Evolutionary conservation across 345 rosid species (phyloP).

Genomic region (Citropsis articulata): DNA sequence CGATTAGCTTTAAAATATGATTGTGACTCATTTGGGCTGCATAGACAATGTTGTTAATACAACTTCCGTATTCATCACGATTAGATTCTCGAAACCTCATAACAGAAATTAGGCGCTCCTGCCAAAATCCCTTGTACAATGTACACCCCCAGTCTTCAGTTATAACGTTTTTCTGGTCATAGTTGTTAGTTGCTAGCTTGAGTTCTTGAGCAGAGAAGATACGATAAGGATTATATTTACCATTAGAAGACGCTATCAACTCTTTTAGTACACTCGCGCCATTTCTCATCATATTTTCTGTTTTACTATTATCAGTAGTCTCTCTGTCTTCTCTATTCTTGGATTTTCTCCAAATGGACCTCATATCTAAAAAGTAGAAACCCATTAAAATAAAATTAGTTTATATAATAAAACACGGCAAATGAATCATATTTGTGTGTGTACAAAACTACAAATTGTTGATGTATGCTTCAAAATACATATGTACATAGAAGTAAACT

Average conservation of each 20-base stretch:
- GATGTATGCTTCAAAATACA: no score
- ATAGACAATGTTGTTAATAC: slow-evolving; percentile 1
- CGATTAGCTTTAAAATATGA: neutral
- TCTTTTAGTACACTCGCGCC: neutral
- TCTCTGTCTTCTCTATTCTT: no score
- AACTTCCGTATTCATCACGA: no score
- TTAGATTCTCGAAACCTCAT: neutral
- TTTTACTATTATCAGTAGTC: no score
- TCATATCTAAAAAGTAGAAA: no score
- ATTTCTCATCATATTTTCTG: neutral
- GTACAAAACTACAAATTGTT: no score
- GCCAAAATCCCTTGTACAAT: neutral
- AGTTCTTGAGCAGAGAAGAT: neutral
- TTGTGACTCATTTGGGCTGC: neutral
- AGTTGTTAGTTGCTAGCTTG: neutral
- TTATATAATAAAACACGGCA: no score
- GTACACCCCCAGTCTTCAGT: no score
- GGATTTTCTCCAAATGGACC: no score
- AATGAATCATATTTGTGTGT: no score
- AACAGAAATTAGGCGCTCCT: neutral
- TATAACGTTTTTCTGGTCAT: neutral
- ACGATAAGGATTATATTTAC: neutral
- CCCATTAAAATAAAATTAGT: no score
- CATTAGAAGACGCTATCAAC: neutral
- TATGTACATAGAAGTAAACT: no score